Conservation (phyloP, 2,329 filamentous ascomycete genomes). For the Fusarium papillatum region DNA sequence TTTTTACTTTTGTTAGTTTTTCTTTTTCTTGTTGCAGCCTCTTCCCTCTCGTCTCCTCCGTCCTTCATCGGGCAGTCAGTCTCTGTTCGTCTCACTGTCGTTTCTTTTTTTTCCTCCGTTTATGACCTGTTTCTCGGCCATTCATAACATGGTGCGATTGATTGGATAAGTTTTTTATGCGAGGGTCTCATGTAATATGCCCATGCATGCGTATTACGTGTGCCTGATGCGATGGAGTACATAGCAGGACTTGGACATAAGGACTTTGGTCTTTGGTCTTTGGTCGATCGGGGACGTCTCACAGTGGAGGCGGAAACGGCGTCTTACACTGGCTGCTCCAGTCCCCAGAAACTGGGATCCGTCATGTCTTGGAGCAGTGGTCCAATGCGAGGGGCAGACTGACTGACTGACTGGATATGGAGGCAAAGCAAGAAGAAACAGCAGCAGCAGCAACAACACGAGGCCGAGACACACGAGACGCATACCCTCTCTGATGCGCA, state of each 20-base stretch:
- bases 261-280: conserved; percentile 24
- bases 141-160: conserved; percentile 29
- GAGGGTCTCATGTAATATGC: conserved; percentile 22
- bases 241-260: conserved; percentile 5
- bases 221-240: conserved; percentile 9
- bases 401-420: not conserved
- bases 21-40: conserved; percentile 22
- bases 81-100: conserved; percentile 7
- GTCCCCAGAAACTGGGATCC: conserved; percentile 15
- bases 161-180: conserved; percentile 30
- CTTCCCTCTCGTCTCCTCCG: conserved; percentile 15
- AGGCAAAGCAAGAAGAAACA: not conserved
- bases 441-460: conserved; percentile 5
- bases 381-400: conserved; percentile 19
- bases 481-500: conserved; percentile 20
- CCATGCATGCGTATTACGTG: conserved; percentile 28
- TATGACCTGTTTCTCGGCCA: conserved; percentile 3
- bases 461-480: conserved; percentile 32
- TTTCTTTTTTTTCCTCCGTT: conserved; percentile 17
- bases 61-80: not conserved
- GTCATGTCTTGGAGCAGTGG: conserved; percentile 8
- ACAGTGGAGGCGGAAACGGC: conserved; percentile 16
- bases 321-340: conserved; percentile 15
- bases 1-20: not conserved
- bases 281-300: conserved; percentile 19